Evolutionary conservation across 495 filamentous ascomycete genomes (phyloP).

Genomic region (Aspergillus panamensis): DNA sequence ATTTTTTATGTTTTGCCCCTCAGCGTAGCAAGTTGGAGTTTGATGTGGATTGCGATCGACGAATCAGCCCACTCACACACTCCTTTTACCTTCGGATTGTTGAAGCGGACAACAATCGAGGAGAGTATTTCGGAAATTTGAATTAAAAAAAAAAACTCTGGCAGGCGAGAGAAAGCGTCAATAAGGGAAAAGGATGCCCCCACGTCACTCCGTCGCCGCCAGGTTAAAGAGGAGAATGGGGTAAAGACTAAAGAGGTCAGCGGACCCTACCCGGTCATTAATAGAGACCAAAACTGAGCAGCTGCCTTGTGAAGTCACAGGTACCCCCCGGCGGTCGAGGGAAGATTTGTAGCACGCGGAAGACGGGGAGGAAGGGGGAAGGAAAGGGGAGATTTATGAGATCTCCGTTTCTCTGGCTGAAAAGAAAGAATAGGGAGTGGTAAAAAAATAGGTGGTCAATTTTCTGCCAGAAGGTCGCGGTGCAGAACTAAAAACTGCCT

Average conservation of each 20-base stretch:
- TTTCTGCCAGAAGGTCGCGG: not conserved
- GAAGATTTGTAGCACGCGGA: constrained; percentile 26
- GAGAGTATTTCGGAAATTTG: not conserved
- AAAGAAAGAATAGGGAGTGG: not conserved
- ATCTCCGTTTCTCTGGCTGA: not conserved
- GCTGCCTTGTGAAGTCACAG: constrained; percentile 40
- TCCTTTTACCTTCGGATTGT: not conserved
- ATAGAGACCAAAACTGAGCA: constrained; percentile 29
- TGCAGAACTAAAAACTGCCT: not conserved
- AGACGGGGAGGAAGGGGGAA: constrained; percentile 11
- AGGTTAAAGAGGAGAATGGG: constrained; percentile 3
- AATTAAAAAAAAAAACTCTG: not conserved
- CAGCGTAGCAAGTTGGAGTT: not conserved
- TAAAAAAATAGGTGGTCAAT: not conserved
- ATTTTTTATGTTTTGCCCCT: not conserved
- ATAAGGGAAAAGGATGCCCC: not conserved
- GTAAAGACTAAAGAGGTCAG: constrained; percentile 17
- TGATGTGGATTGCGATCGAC: constrained; percentile 11
- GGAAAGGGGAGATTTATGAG: constrained; percentile 13
- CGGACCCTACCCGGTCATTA: constrained; percentile 10
- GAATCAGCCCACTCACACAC: constrained; percentile 6
- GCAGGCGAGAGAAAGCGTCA: not conserved
- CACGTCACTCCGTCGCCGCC: constrained; percentile 14
- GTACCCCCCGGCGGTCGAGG: constrained; percentile 32
- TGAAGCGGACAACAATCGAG: not conserved